phyloP scores from a whole-genome alignment of 2,329 filamentous ascomycete genomes.

The Dothideomycetes sp. region DNA sequence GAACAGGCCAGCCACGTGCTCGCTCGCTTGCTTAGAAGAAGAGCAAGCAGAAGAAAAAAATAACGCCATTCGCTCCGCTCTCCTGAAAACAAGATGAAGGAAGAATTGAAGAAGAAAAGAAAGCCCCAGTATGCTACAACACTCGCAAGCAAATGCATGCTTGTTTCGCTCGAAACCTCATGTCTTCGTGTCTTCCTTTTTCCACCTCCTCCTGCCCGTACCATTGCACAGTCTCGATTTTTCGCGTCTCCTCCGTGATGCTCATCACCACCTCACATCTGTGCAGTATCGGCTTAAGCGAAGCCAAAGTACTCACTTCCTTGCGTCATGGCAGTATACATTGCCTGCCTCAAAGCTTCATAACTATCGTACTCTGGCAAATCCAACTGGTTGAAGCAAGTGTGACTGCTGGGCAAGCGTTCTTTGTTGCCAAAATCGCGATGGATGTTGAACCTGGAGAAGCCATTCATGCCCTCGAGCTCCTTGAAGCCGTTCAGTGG shows the following conservation, averaged over 20 bases:
- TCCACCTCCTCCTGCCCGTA: not conserved
- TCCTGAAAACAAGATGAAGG: not conserved
- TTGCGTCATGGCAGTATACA: conserved; percentile 94
- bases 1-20: too few relatives aligned
- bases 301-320: conserved; percentile 97
- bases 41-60: too few relatives aligned
- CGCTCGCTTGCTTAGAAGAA: too few relatives aligned
- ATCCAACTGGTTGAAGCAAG: conserved; percentile 99
- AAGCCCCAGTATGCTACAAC: not conserved
- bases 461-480: conserved; percentile 96
- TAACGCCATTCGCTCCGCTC: not conserved
- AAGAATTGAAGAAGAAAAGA: too few relatives aligned
- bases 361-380: conserved; percentile 97
- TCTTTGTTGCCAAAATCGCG: conserved; percentile 96
- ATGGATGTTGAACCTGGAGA: conserved; percentile 97
- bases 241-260: not conserved
- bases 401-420: conserved; percentile 89
- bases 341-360: conserved; percentile 72
- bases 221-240: too few relatives aligned
- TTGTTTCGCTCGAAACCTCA: too few relatives aligned
- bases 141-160: not conserved
- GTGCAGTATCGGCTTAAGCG: too few relatives aligned
- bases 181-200: not conserved
- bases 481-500: conserved; percentile 98
- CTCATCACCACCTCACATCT: not conserved